Evolutionary conservation across 768 basidiomycete species (phyloP), one percentile per base, ranked within the genome.

Genomic region (Tulasnella sp.): DNA sequence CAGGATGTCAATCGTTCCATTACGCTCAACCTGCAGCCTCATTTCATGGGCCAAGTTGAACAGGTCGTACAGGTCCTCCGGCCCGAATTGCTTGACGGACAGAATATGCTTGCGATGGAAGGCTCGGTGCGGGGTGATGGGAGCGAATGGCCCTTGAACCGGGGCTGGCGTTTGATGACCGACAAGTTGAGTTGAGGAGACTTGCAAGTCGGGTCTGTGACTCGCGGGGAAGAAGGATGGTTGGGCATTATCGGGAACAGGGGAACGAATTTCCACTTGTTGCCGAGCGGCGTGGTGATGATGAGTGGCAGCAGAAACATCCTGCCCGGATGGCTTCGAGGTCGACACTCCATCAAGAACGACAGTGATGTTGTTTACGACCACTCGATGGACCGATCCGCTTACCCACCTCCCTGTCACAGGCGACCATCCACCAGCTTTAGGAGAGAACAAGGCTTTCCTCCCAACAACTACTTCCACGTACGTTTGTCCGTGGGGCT

Each of bases 31-130:
- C 77, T 95, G 95, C 41, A 94, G 85, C 66, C 93, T 90, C 95
- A 99, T 95, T 81, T 99, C 97, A 76, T 94, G 90, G 0, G 97
- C 96, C 66, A 98, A 83, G 62, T 92, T 89, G 83, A 98, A 99
- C 44, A 99, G 87, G 74, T 92, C 91, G 78, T 98, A 91, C 74
- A 98, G 84, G 77, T 99, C 95, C 59, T 89, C 88, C 70, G 91
- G 88, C 41, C 83, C 88, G 81, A 98, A 95, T 75, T 98, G 94
- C 78, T 95, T 97, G 74, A 98, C 94, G 0, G 93, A 89, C 19
- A 98, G 87, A 73, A 98, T 94, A 79, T 98, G 94, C 42, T 93
- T 88, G 71, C 92, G 89, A 76, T 95, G 88, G 89, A 96, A 98
- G 3, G 93, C 87, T 0, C 93, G 92, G 76, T 94, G 91, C 69